Evolutionary conservation across 805 yeast species (phyloP), one percentile per base, ranked within the genome.

Genomic region (Candida germanica): DNA sequence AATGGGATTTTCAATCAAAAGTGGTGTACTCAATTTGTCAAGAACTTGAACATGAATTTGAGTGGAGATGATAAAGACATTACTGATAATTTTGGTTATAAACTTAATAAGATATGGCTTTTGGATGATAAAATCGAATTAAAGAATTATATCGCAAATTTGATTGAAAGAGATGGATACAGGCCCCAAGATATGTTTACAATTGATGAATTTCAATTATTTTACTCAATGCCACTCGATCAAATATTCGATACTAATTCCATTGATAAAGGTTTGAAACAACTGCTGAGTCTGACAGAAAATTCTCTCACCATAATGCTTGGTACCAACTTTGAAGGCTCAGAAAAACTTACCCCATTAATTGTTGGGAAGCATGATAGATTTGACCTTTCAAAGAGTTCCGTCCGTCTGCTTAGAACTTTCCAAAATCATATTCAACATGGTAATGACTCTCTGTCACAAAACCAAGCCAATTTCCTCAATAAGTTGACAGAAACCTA

Each of bases 1-100:
- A 76, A 71, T 43, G 85, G 85, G 4, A 69, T 77, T n/a, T 80
- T 80, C 48, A 71, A 73, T 28, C 77, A 75, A 42, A 77, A 79
- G 44, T 80, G 86, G 86, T 71, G 80, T 46, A 61, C 59, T 54
- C 54, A 71, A 53, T 66, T 74, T 54, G 49, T 61, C 56, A 50
- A 62, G 64, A 39, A 71, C 47, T 66, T 77, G 50, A 75, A 76
- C 43, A 67, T 78, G 20, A 71, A 74, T 46, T 53, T 77, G n/a
- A 54, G 62, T 6, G 75, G 75, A 8, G 50, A 71, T 15, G 69
- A 64, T 21, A 58, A 58, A 12, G 79, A 75, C 38, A 51, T 69
- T 7, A n/a, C 57, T 3, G 22, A 32, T 2, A 62, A 63, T 37
- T 50, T 58, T 13, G 39, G 49, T 3, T 47, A 57, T 33, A 50